These are phyloP conservation scores for Scutellaria minor DNA, from an alignment of 257 asterid species.

Conservation along the genomic window DNA sequence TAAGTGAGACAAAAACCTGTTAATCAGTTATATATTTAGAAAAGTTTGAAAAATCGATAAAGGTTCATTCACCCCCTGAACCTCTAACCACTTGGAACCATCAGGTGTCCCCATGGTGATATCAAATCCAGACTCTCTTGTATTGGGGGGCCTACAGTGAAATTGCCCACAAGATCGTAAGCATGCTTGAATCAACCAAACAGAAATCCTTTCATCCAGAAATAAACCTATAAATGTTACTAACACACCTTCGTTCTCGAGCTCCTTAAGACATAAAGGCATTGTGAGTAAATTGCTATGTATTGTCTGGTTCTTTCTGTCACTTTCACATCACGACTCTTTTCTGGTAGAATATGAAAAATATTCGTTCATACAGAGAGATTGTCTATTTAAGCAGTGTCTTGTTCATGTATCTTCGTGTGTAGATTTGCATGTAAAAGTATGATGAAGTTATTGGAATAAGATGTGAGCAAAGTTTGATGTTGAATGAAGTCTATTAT, in stretches of 20 bases:
- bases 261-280: neutral
- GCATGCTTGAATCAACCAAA: slow-evolving; percentile 55
- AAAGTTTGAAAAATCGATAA: too few species aligned
- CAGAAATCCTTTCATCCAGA: slow-evolving; percentile 58
- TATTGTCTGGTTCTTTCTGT: too few species aligned
- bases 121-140: slow-evolving; percentile 71
- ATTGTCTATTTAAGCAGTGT: neutral
- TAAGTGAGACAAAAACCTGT: too few species aligned
- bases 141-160: slow-evolving; percentile 62
- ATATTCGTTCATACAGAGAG: neutral
- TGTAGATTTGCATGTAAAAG: too few species aligned
- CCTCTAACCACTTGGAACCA: too few species aligned
- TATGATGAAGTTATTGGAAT: neutral
- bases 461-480: neutral
- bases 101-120: slow-evolving; percentile 86
- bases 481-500: neutral
- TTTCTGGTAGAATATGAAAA: too few species aligned
- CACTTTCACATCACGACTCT: too few species aligned
- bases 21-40: too few species aligned
- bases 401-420: neutral
- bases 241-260: neutral
- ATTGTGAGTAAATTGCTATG: neutral
- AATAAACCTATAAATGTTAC: slow-evolving; percentile 50
- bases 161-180: slow-evolving; percentile 64
- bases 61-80: too few species aligned